A percentile compares a stretch with the other conserved stretches of the same genome.
Evolutionary conservation across 768 basidiomycete genomes (phyloP).

Genomic region (Pholiota conissans): DNA sequence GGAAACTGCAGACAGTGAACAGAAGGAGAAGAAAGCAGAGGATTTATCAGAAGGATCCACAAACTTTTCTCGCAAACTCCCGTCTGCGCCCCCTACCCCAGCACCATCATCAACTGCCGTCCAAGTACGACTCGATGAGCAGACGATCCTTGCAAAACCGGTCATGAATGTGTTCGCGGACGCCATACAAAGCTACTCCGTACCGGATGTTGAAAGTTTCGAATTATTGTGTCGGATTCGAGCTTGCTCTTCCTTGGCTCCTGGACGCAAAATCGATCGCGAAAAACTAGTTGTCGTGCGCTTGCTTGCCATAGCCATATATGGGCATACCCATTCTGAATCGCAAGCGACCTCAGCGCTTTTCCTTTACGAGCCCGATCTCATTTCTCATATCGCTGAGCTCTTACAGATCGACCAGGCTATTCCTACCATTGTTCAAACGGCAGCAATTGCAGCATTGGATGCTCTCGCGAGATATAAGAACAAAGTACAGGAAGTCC

Average conservation of each 20-base stretch:
- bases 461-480: conserved; percentile 90
- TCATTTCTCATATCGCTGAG: conserved; percentile 86
- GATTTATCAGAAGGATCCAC: conserved; percentile 43
- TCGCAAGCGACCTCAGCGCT: conserved; percentile 74
- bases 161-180: conserved; percentile 81
- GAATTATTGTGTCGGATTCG: conserved; percentile 88
- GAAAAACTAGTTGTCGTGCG: conserved; percentile 81
- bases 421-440: conserved; percentile 73
- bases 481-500: conserved; percentile 79
- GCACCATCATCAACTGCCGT: conserved; percentile 49
- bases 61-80: conserved; percentile 44
- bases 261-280: conserved; percentile 58
- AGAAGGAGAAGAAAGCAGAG: conserved; percentile 49
- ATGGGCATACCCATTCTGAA: conserved; percentile 85
- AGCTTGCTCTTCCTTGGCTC: conserved; percentile 66
- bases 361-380: conserved; percentile 94
- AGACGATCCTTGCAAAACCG: conserved; percentile 56
- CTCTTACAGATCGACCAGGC: conserved; percentile 79
- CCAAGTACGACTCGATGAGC: conserved; percentile 61
- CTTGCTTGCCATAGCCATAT: conserved; percentile 87
- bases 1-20: conserved; percentile 36
- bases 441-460: conserved; percentile 83
- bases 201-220: conserved; percentile 84
- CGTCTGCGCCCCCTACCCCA: conserved; percentile 24
- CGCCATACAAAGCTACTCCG: conserved; percentile 58